phyloP scores from a whole-genome alignment of 2,329 filamentous ascomycete species.

The Lojkania enalia region DNA sequence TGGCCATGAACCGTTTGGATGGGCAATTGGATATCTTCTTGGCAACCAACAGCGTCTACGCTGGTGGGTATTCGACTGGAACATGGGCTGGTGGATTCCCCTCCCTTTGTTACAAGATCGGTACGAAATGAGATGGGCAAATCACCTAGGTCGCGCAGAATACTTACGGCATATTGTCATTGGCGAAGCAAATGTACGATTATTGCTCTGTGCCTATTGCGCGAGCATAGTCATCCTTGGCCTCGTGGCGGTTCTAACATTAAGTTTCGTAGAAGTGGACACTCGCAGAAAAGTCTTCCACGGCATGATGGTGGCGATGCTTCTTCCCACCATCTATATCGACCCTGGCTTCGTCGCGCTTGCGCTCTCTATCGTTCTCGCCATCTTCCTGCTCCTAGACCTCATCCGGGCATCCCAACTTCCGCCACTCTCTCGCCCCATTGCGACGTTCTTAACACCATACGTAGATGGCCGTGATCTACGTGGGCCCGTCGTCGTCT shows the following conservation, averaged over 20 bases:
- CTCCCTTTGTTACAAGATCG: conserved; percentile 58
- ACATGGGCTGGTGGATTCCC: conserved; percentile 74
- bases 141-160: conserved; percentile 53
- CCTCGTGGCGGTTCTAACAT: conserved; percentile 71
- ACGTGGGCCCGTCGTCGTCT: conserved; percentile 90
- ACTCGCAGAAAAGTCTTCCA: conserved; percentile 97
- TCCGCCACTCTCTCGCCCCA: conserved; percentile 81
- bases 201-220: conserved; percentile 77
- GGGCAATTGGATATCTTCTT: conserved; percentile 88
- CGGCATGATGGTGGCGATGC: conserved; percentile 97
- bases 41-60: conserved; percentile 75
- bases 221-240: conserved; percentile 69
- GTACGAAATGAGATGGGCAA: conserved; percentile 15
- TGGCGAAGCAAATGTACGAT: conserved; percentile 79
- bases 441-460: conserved; percentile 84
- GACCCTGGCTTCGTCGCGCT: conserved; percentile 84
- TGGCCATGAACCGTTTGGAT: conserved; percentile 81
- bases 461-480: conserved; percentile 95
- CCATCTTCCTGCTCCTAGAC: conserved; percentile 86
- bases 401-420: conserved; percentile 88
- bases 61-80: conserved; percentile 68
- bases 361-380: conserved; percentile 76
- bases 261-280: conserved; percentile 86
- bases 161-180: conserved; percentile 65
- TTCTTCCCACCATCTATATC: conserved; percentile 81